These are phyloP conservation scores for Cucurbitaria berberidis DNA, from an alignment of 2,329 filamentous ascomycete genomes.

Conservation along the genomic window DNA sequence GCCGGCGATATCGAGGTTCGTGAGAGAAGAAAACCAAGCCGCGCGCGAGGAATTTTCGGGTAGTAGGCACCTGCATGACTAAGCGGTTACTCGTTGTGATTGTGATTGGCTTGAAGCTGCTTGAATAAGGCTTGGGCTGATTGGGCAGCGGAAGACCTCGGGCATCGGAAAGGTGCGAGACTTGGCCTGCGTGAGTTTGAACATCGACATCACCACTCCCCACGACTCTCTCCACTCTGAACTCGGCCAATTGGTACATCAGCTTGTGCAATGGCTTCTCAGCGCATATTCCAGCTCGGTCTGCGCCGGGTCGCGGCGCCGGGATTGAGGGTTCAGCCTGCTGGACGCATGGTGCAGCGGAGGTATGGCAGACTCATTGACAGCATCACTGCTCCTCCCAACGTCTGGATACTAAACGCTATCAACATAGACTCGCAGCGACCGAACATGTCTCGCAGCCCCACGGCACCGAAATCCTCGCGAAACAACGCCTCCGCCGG, in stretches of 20 bases:
- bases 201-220: slow-evolving; percentile 41
- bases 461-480: slow-evolving; percentile 71
- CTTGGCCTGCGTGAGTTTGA: slow-evolving; percentile 24
- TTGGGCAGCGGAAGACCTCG: slow-evolving; percentile 24
- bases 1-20: slow-evolving; percentile 51
- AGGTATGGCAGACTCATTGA: slow-evolving; percentile 51
- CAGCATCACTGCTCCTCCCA: slow-evolving; percentile 10
- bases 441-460: slow-evolving; percentile 63
- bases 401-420: slow-evolving; percentile 12
- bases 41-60: slow-evolving; percentile 44
- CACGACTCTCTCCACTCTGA: slow-evolving; percentile 27
- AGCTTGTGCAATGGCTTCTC: slow-evolving; percentile 49
- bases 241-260: slow-evolving; percentile 24
- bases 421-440: slow-evolving; percentile 52
- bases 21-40: slow-evolving; percentile 28
- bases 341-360: slow-evolving; percentile 53
- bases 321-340: slow-evolving; percentile 49
- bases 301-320: slow-evolving; percentile 52
- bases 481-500: slow-evolving; percentile 77
- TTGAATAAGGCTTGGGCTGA: background rate
- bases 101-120: slow-evolving; percentile 38
- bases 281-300: slow-evolving; percentile 54
- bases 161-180: slow-evolving; percentile 30
- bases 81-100: slow-evolving; percentile 28
- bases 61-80: slow-evolving; percentile 29